Evolutionary conservation across 441 rosid species (phyloP), one percentile per base, ranked within the genome.

Genomic region (Isatis lusitanica): DNA sequence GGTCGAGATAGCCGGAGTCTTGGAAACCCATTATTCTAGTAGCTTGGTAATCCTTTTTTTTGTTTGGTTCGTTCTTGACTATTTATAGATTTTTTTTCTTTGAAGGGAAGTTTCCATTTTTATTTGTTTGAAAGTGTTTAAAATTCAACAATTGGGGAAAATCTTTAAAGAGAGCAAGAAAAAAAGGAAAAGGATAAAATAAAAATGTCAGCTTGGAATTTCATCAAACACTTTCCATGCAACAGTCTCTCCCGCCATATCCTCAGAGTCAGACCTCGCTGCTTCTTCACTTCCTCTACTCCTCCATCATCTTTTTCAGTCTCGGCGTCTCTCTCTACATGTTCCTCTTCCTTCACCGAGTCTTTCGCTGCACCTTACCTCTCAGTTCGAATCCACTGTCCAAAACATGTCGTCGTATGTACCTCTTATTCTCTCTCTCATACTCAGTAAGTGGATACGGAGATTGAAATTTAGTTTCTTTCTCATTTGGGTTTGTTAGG

Each of bases 311-410:
- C 68, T 52, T 70, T 78, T 74, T 31, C 78, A 4, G 70, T 26
- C 28, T 61, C 24, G 63, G 42, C 73, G 3, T 52, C 67, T 48
- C 28, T 4, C 17, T 47, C 73, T 28, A 44, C 80, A 21, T 79
- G 66, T 57, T 57, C 43, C 9, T 48, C 69, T 33, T 61, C 77
- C n/a, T 52, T 10, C 5, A 47, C 38, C 26, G 77, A 75, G 47
- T 74, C 86, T 47, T 62, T 74, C 55, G 62, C 79, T 46, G 75
- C 85, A 46, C 59, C 85, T 74, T 90, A 87, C 70, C 87, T 87
- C 69, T 87, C 91, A 8, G 98, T 90, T 76, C 93, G 90, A 47
- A 86, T 91, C 70, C 82, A 80, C 40, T 87, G 96, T 63, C 89
- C 78, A 7, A 82, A 77, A 74, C 73, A 85, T 53, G 76, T 74